Base-by-base conservation (phyloP, 1,284 basidiomycete species). In the Singerocomus inundabilis region DNA sequence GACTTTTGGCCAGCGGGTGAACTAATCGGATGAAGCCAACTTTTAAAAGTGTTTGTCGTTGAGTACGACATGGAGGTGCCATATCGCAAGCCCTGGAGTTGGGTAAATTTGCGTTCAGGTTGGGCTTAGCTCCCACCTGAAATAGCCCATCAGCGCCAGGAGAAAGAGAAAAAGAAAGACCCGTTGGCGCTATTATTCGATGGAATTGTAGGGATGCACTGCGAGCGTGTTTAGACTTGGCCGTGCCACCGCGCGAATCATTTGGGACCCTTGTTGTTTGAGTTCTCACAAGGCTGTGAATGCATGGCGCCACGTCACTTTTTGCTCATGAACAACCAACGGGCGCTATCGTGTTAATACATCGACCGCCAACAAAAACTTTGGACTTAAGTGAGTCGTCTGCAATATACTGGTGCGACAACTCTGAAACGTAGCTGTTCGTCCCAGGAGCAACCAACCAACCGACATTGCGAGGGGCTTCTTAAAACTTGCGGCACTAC, bases 261-360 rank as follows among this genome's bases (percentile, higher is more conserved):
- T 21, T 18, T n/a, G 18, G 11, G 18, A 21, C 6, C 26, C 26
- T 13, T 29, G 11, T 33, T 44, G 29, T 32, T 30, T 18, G 7
- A 13, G 37, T 49, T 58, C 37, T 31, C 53, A 44, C 44, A 56
- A 44, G 26, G 33, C 47, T 24, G 39, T 36, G 43, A 44, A n/a
- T 6, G 28, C 34, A 16, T 32, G 18, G 11, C 54, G 44, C 61
- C 60, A 66, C 60, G 63, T 66, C 48, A 44, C 44, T 21, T 40
- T 32, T 42, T 43, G 50, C 46, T 40, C 47, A 61, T 63, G 62
- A 51, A 29, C 51, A 16, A 10, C 42, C 37, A 49, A 40, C 42
- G 37, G 5, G 43, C 37, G 29, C 46, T 37, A 15, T 28, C 16
- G 36, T 49, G 49, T 53, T 60, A 42, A 49, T 35, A 57, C 43